A percentile compares a stretch with the other conserved stretches of the same genome.
Conservation (phyloP, 768 basidiomycete genomes). For the Amanita pseudoporphyria region DNA sequence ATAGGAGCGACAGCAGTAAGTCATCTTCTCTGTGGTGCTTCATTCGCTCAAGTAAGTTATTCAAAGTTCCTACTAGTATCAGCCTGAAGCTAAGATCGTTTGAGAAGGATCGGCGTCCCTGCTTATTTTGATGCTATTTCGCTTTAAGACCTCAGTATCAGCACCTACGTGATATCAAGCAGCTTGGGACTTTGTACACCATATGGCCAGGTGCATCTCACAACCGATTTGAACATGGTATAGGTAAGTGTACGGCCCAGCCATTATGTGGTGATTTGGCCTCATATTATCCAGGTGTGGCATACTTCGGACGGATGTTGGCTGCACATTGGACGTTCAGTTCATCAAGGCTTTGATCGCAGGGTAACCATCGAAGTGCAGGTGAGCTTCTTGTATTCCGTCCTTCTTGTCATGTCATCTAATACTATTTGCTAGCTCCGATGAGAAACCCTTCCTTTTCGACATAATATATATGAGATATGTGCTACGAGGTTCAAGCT, state of each 20-base stretch:
- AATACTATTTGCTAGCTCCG: slow-evolving; percentile 15
- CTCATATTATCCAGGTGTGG: slow-evolving; percentile 45
- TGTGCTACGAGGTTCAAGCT: slow-evolving; percentile 67
- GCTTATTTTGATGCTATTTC: slow-evolving; percentile 7
- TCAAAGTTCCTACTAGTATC: slow-evolving; percentile 30
- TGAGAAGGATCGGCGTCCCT: slow-evolving; percentile 22
- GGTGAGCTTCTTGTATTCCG: slow-evolving; percentile 22
- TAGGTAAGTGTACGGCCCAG: slow-evolving; percentile 37
- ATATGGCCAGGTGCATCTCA: slow-evolving; percentile 77
- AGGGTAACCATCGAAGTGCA: slow-evolving; percentile 43
- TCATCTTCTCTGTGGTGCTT: slow-evolving; percentile 5
- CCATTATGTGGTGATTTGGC: neutral
- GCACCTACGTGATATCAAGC: slow-evolving; percentile 66
- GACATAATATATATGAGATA: slow-evolving; percentile 77
- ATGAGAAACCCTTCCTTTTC: slow-evolving; percentile 67
- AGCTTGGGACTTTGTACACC: slow-evolving; percentile 66
- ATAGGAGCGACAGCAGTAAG: no score
- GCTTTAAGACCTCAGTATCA: slow-evolving; percentile 60
- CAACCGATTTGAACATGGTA: slow-evolving; percentile 74
- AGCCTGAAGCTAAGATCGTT: slow-evolving; percentile 28
- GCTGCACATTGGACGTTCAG: slow-evolving; percentile 40
- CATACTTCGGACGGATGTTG: slow-evolving; percentile 60
- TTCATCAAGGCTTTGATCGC: slow-evolving; percentile 77
- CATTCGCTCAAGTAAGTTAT: neutral
- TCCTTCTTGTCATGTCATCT: neutral